Evolutionary conservation across 805 yeast species (phyloP).

Genomic region (Nakazawaea laoshanensis): DNA sequence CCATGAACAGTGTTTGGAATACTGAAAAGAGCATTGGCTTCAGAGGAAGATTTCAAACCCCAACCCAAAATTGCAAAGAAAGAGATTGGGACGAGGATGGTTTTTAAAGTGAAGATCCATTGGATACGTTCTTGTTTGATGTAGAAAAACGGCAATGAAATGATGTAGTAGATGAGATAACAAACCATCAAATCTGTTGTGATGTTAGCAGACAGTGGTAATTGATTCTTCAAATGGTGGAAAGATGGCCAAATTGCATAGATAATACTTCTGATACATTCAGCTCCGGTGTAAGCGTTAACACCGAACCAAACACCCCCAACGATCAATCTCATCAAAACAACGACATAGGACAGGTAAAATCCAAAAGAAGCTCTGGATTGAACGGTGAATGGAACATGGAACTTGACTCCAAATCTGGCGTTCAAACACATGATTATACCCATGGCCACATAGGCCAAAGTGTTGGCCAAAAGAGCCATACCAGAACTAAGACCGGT

Average conservation of each 20-base stretch:
- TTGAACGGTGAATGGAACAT: slow-evolving; percentile 25
- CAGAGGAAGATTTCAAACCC: slow-evolving; percentile 18
- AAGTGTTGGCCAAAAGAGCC: slow-evolving; percentile 13
- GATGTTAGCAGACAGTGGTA: slow-evolving; percentile 19
- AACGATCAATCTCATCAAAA: slow-evolving; percentile 24
- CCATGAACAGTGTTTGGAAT: slow-evolving; percentile 15
- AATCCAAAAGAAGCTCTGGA: slow-evolving; percentile 24
- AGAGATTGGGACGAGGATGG: slow-evolving; percentile 20
- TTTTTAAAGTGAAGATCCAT: slow-evolving; percentile 24
- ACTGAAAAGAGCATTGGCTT: slow-evolving; percentile 11
- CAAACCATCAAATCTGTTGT: slow-evolving; percentile 21
- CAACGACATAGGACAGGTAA: slow-evolving; percentile 22
- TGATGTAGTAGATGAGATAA: slow-evolving; percentile 22
- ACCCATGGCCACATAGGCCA: slow-evolving; percentile 16
- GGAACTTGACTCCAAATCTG: slow-evolving; percentile 23
- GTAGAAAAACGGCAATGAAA: slow-evolving; percentile 24
- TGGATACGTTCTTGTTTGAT: slow-evolving; percentile 23
- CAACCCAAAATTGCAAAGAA: slow-evolving; percentile 24
- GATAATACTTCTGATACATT: slow-evolving; percentile 20
- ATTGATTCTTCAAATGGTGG: slow-evolving; percentile 15
- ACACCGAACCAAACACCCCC: slow-evolving; percentile 20
- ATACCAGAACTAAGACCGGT: slow-evolving; percentile 16
- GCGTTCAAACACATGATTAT: slow-evolving; percentile 17
- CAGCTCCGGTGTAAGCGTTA: slow-evolving; percentile 18
- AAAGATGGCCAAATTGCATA: slow-evolving; percentile 20